Evolutionary conservation across 208 protist species (phyloP), one percentile per base, ranked within the genome.

Genomic region (Sergeia podlipaevii): DNA sequence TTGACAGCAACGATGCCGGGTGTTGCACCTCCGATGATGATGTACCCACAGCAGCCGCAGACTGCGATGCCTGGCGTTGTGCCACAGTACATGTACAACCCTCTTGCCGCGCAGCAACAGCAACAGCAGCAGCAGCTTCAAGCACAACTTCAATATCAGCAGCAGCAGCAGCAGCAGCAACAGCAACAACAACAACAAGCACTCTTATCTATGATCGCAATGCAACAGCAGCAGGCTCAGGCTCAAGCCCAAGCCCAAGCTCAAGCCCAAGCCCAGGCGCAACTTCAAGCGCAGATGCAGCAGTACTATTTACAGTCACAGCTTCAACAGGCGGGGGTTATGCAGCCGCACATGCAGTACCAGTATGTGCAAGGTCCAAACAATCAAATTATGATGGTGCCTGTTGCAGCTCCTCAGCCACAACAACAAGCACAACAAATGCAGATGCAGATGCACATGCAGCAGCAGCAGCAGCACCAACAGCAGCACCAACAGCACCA

Each of bases 181-280:
- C 39, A 39, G 38, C 58, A 66, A 55, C 47, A 55, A 32, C 65
- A 72, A 28, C 50, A 70, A 34, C 61, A 61, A 6, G 18, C 43
- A 34, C n/a, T 15, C 20, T 4, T 61, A 75, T 20, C 51, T 44
- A 23, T 37, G 37, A 8, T 37, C 21, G n/a, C 69, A 58, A 20
- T 52, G 34, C 15, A 15, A 17, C 60, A 59, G 30, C 24, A 27
- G 15, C 41, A 42, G 28, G 20, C 23, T 17, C 55, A 39, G 49
- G 10, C 15, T 11, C 50, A 58, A 29, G 28, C 18, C 11, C 60
- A 59, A 20, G 18, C 20, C 47, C 61, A 60, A 30, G 23, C 51
- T 24, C 38, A 65, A 28, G 39, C 48, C 3, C 39, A 60, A 27
- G 38, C 32, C n/a, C 34, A n/a, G 27, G 18, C 21, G 21, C 27